Base-by-base conservation (phyloP, 73 alveolate species). In the Paramecium sonneborni region DNA sequence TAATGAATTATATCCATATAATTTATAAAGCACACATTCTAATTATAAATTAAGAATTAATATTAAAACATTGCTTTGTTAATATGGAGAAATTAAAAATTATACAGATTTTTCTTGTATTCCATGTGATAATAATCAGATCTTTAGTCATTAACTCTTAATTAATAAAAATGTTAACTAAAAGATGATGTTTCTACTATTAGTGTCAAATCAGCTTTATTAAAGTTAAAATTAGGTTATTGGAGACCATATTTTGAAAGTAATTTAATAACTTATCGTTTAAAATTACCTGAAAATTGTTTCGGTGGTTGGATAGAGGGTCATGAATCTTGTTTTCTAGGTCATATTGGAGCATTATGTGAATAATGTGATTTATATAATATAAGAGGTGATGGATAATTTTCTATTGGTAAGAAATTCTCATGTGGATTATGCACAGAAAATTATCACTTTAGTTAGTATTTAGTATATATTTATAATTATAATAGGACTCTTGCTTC, bases 301-400 rank as follows among this genome's bases (percentile, higher is more conserved):
- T 24, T 46, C 20, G 92, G 92, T 28, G 92, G 92, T 15, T 85
- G 70, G 76, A 1, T n/a, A 14, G 76, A 48, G 11, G 92, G 92
- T 11, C 68, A 85, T 55, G 38, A 6, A 20, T 46, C 62, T 2
- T 85, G 92, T 21, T 23, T 48, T 23, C 20, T 1, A 85, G 92
- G 92, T 6, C 85, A 48, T 20, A 52, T 85, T 28, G 92, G 92
- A 28, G 92, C 92, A 11, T 24, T 85, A 12, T 85, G 92, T 30
- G 92, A 85, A 52, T 43, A 56, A 44, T 85, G 92, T 32, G 92
- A 85, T 32, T 56, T 85, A 10, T 44, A 68, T 68, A 20, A 52
- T 52, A 52, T 52, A 10, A 18, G 62, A 26, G 82, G 93, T 3
- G 88, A 56, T 11, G 39, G 85, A 62, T 3, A 72, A 32, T 86